phyloP scores from a whole-genome alignment of 179 eudicot genomes.

The Vitellaria paradoxa region DNA sequence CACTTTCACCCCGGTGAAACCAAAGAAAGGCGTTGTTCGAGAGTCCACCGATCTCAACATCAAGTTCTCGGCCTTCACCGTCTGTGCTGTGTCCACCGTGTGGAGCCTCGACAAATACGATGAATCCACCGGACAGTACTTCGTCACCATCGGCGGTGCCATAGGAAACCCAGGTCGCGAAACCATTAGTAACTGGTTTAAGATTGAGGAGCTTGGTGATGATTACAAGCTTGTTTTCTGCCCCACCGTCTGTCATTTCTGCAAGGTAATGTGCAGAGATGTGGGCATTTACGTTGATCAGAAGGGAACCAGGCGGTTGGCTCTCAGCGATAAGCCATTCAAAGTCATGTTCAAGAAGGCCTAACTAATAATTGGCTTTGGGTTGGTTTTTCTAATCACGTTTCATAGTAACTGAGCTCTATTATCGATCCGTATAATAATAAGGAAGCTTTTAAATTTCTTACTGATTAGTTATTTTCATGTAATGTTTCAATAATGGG shows the following conservation, averaged over 20 bases:
- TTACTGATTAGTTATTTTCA: too few relatives aligned
- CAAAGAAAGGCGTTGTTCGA: conserved; percentile 2
- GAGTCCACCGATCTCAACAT: conserved; percentile 21
- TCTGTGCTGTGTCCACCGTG: conserved; percentile 27
- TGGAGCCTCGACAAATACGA: conserved; percentile 31
- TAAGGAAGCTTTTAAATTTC: too few relatives aligned
- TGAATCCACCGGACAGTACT: conserved; percentile 16
- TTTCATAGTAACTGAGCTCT: too few relatives aligned
- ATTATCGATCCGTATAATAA: too few relatives aligned
- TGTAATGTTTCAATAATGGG: too few relatives aligned
- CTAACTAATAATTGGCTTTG: neutral
- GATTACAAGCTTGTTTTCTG: conserved; percentile 38
- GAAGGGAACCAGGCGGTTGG: conserved; percentile 28
- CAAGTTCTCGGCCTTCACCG: conserved; percentile 17
- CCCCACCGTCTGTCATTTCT: conserved; percentile 34
- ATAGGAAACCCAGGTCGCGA: conserved; percentile 34
- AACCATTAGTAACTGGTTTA: conserved; percentile 42
- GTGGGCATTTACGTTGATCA: conserved; percentile 22
- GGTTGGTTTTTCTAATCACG: too few relatives aligned
- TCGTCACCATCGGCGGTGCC: conserved; percentile 23
- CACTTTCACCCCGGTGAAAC: conserved; percentile 17
- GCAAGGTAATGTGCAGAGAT: conserved; percentile 37
- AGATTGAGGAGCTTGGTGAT: conserved; percentile 26
- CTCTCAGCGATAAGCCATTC: conserved; percentile 23
- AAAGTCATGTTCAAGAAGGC: conserved; percentile 29